phyloP scores from a whole-genome alignment of 441 rosid species.

The Syzygium syzygioides region DNA sequence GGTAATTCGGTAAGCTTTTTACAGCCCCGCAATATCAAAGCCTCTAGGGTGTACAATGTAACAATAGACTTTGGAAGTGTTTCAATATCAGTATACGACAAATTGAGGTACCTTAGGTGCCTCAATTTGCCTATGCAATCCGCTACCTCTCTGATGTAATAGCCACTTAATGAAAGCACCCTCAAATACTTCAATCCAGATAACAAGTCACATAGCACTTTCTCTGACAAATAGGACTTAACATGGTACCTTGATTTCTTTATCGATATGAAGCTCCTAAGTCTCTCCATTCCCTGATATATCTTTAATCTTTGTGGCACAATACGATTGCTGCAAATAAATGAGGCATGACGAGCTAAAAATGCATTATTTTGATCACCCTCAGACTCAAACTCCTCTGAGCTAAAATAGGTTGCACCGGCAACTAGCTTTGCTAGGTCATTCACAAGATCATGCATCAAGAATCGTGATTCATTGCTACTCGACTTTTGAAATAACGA shows the following conservation, averaged over 20 bases:
- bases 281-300: too few species aligned
- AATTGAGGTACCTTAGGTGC: background rate
- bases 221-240: accelerated
- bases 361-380: too few species aligned
- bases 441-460: too few species aligned
- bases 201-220: background rate
- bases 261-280: too few species aligned
- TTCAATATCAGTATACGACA: background rate
- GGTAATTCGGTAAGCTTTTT: accelerated
- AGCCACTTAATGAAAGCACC: background rate
- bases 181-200: background rate
- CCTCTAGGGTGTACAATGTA: background rate
- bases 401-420: too few species aligned
- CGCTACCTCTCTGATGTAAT: background rate
- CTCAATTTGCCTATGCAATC: background rate
- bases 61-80: background rate
- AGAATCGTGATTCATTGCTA: too few species aligned
- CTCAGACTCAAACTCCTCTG: too few species aligned
- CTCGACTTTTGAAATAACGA: too few species aligned
- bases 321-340: too few species aligned
- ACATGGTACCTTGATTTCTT: accelerated
- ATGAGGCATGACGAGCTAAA: too few species aligned
- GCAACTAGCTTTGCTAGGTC: too few species aligned
- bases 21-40: accelerated
- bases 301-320: too few species aligned